phyloP scores from a whole-genome alignment of 2,329 filamentous ascomycete species.

The Ilyonectria mors-panacis region DNA sequence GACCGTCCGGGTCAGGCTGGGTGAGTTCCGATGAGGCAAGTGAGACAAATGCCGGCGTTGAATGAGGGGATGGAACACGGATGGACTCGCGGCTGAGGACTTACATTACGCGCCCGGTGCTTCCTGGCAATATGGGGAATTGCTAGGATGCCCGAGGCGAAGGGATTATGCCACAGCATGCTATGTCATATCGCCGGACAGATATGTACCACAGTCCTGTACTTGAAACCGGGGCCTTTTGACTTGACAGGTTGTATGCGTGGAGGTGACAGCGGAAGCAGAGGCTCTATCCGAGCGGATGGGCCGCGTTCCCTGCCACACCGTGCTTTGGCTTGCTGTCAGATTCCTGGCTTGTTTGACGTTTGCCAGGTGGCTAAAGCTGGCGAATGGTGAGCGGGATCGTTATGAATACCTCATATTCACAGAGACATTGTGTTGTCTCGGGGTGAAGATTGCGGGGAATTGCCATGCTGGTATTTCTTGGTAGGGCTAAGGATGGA shows the following conservation, averaged over 20 bases:
- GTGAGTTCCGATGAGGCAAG: conserved; percentile 19
- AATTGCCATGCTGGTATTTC: conserved; percentile 4
- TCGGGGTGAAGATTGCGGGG: conserved; percentile 13
- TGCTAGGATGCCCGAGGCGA: conserved; percentile 1
- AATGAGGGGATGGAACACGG: conserved; percentile 23
- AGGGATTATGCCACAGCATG: background rate
- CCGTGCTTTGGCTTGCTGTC: conserved; percentile 1
- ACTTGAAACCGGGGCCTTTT: conserved; percentile 18
- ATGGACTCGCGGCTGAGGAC: conserved; percentile 1
- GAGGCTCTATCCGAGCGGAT: conserved; percentile 18
- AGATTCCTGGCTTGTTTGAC: background rate
- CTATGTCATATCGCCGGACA: conserved; percentile 1
- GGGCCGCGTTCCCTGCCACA: conserved; percentile 17
- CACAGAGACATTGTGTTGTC: conserved; percentile 7
- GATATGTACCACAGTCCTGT: background rate
- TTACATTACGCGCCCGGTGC: conserved; percentile 1
- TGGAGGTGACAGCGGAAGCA: conserved; percentile 7
- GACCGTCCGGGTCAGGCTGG: conserved; percentile 11
- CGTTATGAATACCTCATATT: background rate
- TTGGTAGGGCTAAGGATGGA: background rate
- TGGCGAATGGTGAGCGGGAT: conserved; percentile 8
- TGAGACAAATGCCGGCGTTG: conserved; percentile 23
- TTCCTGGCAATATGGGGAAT: conserved; percentile 11
- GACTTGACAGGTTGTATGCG: conserved; percentile 2
- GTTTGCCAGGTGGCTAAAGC: conserved; percentile 9